phyloP scores from a whole-genome alignment of 164 flowering plant species.

The Houttuynia cordata region DNA sequence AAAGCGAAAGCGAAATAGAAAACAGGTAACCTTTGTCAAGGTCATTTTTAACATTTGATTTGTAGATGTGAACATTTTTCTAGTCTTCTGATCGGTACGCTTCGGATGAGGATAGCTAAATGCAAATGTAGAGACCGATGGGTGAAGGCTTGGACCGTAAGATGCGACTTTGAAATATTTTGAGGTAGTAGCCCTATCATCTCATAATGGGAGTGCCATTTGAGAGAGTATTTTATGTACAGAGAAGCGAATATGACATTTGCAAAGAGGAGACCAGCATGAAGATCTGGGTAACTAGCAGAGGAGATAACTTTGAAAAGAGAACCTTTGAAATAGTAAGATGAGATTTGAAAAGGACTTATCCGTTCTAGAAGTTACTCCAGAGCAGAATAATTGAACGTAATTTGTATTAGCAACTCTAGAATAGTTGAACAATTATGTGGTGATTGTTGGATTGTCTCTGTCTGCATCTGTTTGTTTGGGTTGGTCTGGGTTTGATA shows the following conservation, averaged over 20 bases:
- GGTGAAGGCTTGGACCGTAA: background rate
- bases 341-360: too few species aligned
- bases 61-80: background rate
- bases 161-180: background rate
- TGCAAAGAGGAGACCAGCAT: too few species aligned
- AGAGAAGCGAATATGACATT: background rate
- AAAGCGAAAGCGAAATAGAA: constrained; percentile 89
- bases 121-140: background rate
- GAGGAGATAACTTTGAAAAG: too few species aligned
- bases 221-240: background rate
- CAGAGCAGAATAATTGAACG: too few species aligned
- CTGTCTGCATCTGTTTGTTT: too few species aligned
- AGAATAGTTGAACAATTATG: too few species aligned
- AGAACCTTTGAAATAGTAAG: too few species aligned
- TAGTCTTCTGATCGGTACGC: background rate
- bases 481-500: too few species aligned
- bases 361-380: too few species aligned
- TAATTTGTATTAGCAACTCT: too few species aligned
- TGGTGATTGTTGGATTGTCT: too few species aligned
- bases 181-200: background rate
- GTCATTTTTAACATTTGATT: background rate
- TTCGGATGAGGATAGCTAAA: background rate
- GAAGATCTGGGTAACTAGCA: too few species aligned
- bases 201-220: background rate
- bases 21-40: constrained; percentile 41